Base-by-base conservation (phyloP, 768 basidiomycete genomes). In the Boletellus emodensis region DNA sequence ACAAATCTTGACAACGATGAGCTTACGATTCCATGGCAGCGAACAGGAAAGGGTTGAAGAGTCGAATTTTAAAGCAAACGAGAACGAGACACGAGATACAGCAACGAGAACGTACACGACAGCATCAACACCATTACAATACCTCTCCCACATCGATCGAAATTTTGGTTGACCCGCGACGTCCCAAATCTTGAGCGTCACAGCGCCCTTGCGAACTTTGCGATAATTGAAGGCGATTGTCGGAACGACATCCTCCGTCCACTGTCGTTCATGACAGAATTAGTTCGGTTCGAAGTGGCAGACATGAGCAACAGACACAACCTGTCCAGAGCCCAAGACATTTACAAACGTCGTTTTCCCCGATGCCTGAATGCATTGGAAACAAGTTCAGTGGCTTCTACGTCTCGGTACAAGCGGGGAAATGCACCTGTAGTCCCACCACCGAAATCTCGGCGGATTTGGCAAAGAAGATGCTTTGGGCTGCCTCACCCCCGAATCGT, bases 281-380 rank as follows among this genome's bases (percentile, higher is more conserved):
- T 36, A 54, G 51, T 14, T 34, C 11, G 15, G 15, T 9, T 46
- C 17, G 4, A 15, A 13, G 6, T 8, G 24, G 4, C 3, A 28
- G 14, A 34, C 38, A 26, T 26, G 15, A 11, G 33, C 20, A 35
- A 42, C 13, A 35, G 49, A 51, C 53, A 48, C 48, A 46, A 61
- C 87, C 73, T 89, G 87, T 58, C 87, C 87, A n/a, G 84, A 87
- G 5, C 87, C 87, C 18, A 96, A 82, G 11, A 94, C 88, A 64
- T 95, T 93, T 26, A 94, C 90, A 46, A 96, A 90, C 10, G 90
- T 93, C 3, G 94, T 95, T 74, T 96, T 95, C 40, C 94, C 94
- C 3, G 91, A 94, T 3, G 93, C 91, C 90, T 95, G 41, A 14
- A 6, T 3, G 11, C 26, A 6, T 36, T 51, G 3, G 6, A 13